Base-by-base conservation (phyloP, 2,329 filamentous ascomycete species). In the Phyllosticta citribraziliensis region DNA sequence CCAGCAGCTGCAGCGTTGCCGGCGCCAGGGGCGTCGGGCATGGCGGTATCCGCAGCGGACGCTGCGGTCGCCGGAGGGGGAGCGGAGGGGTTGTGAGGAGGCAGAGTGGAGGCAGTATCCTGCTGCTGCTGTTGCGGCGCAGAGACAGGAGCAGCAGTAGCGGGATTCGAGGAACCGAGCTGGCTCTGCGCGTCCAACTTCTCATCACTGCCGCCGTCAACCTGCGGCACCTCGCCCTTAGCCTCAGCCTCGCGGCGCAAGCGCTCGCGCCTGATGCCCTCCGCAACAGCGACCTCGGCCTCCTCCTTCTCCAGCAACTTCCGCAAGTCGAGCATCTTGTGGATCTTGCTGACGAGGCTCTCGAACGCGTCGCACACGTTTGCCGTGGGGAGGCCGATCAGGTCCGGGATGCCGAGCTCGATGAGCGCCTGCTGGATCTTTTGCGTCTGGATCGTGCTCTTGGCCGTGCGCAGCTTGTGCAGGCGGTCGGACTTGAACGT, bases 401-500 rank as follows among this genome's bases (percentile, higher is more conserved):
- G 80, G 8, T 82, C 79, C 1, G 87, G 84, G 52, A 94, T 83
- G 52, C 88, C 86, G 6, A 93, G 78, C 72, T 91, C 87, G 52
- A 80, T 80, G 24, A 94, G 82, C 4, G 86, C 85, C 60, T 87
- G 87, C 14, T 81, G 84, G 65, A 94, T 91, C 65, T 89, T 88
- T 63, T 84, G 75, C 66, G 89, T 89, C 70, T 92, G 88, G 63
- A 88, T 84, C 59, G 87, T 84, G 17, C 84, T 88, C 76, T 92
- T 92, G 65, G 88, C 88, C 47, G 86, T 85, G 61, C 91, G 87
- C 24, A 90, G 83, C 73, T 91, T 91, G 66, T 87, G 86, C 62
- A 93, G 84, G 72, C 85, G 87, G 67, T 93, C 89, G 27, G 91
- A 91, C 12, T 93, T 89, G 81, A 97, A 97, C 14, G 89, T 88